Conservation (phyloP, 805 yeast genomes). For the Starmerella stigmatis region DNA sequence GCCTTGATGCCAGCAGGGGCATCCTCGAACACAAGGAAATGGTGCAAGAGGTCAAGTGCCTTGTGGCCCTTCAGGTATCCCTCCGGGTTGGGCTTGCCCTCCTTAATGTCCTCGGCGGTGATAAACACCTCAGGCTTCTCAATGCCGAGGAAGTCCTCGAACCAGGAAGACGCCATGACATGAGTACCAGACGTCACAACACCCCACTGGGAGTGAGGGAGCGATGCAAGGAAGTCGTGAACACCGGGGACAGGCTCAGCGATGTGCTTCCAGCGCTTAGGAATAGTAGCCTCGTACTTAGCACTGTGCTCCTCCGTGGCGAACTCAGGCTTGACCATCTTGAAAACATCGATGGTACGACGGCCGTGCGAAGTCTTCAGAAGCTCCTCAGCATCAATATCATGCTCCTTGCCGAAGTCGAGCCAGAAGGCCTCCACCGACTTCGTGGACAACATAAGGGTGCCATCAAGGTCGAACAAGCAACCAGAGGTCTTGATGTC, state of each 20-base stretch:
- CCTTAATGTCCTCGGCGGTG: conserved; percentile 67
- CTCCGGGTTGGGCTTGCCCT: conserved; percentile 81
- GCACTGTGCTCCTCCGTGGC: conserved; percentile 57
- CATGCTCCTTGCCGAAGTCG: conserved; percentile 57
- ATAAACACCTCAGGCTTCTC: conserved; percentile 64
- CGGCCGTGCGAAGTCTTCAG: conserved; percentile 72
- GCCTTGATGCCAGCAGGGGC: conserved; percentile 83
- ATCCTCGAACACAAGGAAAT: conserved; percentile 62
- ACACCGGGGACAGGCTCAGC: conserved; percentile 74
- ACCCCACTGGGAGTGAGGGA: conserved; percentile 53
- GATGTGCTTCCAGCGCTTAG: conserved; percentile 58
- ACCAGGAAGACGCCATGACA: conserved; percentile 71
- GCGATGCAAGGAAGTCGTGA: conserved; percentile 37
- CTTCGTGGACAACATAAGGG: conserved; percentile 70
- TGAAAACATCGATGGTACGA: conserved; percentile 69
- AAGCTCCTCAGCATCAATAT: conserved; percentile 58
- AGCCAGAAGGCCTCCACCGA: conserved; percentile 80
- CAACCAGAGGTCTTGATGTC: conserved; percentile 36
- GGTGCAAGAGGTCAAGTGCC: conserved; percentile 31
- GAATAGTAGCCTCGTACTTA: conserved; percentile 57
- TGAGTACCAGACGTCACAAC: conserved; percentile 78
- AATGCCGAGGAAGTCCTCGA: conserved; percentile 48
- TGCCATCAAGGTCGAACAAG: conserved; percentile 80
- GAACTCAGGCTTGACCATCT: conserved; percentile 62
- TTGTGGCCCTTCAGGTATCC: conserved; percentile 45